Conservation (phyloP, 2,329 filamentous ascomycete genomes). For the Chrysosporium queenslandicum region DNA sequence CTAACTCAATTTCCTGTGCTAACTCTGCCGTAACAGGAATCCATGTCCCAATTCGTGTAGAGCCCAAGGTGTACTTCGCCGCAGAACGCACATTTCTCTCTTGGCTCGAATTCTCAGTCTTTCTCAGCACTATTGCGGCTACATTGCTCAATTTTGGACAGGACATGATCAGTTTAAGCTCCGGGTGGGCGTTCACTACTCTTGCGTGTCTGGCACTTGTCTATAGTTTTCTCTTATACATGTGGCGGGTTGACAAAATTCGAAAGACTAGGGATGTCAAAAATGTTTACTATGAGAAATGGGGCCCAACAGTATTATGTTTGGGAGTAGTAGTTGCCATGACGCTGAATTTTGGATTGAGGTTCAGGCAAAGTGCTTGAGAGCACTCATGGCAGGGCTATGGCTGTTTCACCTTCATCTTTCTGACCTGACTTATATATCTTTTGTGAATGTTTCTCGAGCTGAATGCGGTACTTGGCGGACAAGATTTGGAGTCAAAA, state of each 20-base stretch:
- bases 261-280: slow-evolving; percentile 70
- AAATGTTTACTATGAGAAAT: slow-evolving; percentile 69
- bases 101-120: slow-evolving; percentile 96
- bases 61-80: slow-evolving; percentile 96
- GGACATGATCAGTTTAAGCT: slow-evolving; percentile 52
- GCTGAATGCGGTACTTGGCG: no score
- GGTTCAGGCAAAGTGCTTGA: slow-evolving; percentile 47
- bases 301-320: slow-evolving; percentile 72
- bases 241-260: slow-evolving; percentile 81
- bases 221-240: slow-evolving; percentile 74
- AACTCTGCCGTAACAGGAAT: slow-evolving; percentile 51
- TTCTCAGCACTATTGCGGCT: slow-evolving; percentile 77
- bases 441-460: no score
- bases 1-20: not conserved
- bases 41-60: slow-evolving; percentile 87
- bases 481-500: no score
- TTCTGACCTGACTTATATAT: no score
- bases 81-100: slow-evolving; percentile 91
- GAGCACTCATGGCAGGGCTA: not conserved
- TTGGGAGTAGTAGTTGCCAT: slow-evolving; percentile 63
- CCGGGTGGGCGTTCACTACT: slow-evolving; percentile 69
- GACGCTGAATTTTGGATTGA: slow-evolving; percentile 66
- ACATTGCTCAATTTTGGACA: slow-evolving; percentile 71
- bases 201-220: slow-evolving; percentile 67
- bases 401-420: no score